Evolutionary conservation across 371 early-diverging fungal genomes (phyloP), one percentile per base, ranked within the genome.

Genomic region (Synchytrium microbalum): DNA sequence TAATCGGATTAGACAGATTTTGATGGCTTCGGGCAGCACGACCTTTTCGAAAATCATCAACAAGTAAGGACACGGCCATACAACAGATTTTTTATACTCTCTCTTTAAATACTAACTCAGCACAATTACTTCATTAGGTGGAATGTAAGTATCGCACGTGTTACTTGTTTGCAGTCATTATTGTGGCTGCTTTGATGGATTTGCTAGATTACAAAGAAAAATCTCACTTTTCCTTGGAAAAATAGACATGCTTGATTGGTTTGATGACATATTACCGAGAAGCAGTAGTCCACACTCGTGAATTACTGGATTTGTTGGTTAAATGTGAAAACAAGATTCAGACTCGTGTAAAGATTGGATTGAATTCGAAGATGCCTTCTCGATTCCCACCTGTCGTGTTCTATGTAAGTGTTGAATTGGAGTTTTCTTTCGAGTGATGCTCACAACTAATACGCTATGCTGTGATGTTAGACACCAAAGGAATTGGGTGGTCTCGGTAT

Each of bases 401-500:
- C 76, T 92, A 90, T 67, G 63, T 71, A 30, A 64, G 64, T 62
- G 19, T 19, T 10, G 5, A 10, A 10, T 38, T 28, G 25, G 25
- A 54, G 24, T 1, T 54, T 29, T n/a, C n/a, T n/a, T n/a, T n/a
- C 46, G 19, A 19, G 19, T 38, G 46, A 5, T 10, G 19, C 46
- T 38, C 46, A 19, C 5, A 19, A 5, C 46, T 38, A 5, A 19
- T 19, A 38, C 46, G 46, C 46, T n/a, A 38, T 19, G 46, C 10
- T 38, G 46, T 19, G 19, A 38, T 5, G 46, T 38, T 38, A 19
- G 46, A 38, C 46, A 19, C 93, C 95, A 2, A 92, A 91, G 81
- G 96, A 98, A 79, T 77, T 96, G 64, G 99, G 99, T 69, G 99
- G 99, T 64, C 83, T 99, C 25, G 97, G 97, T 64, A 97, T 99